Percentiles rank a stretch among this genome's conserved stretches.
phyloP scores from a whole-genome alignment of 1,139 yeast species.

The Geotrichum histeridarum region DNA sequence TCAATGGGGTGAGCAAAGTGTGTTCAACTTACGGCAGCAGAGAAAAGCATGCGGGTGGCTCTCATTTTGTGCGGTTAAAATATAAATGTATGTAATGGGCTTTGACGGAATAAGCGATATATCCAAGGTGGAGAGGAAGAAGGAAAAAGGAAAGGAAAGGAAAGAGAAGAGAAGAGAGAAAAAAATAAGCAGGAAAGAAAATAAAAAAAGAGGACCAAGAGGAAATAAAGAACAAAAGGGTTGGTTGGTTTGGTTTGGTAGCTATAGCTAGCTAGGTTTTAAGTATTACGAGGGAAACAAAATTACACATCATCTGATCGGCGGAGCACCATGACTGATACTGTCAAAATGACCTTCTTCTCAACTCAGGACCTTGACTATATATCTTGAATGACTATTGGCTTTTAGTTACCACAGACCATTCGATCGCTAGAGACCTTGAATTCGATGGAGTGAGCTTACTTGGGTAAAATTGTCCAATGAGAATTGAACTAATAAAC shows the following conservation, averaged over 20 bases:
- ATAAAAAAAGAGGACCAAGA: background rate
- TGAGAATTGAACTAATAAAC: no score
- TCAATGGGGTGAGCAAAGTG: background rate
- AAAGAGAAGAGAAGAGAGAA: background rate
- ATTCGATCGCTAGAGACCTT: no score
- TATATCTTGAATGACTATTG: no score
- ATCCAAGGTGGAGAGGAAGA: background rate
- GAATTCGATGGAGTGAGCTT: no score
- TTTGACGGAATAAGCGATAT: background rate
- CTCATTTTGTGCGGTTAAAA: constrained; percentile 5
- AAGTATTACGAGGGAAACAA: no score
- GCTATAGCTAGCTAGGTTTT: no score
- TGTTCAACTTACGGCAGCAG: constrained; percentile 17
- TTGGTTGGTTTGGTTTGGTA: background rate
- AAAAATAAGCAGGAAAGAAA: no score
- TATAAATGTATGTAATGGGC: background rate
- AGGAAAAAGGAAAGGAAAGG: background rate
- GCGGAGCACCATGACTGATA: no score
- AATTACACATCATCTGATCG: background rate
- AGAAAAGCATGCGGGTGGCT: constrained; percentile 15
- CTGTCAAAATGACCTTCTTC: no score
- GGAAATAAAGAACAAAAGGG: background rate
- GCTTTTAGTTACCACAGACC: no score
- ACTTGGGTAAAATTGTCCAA: no score
- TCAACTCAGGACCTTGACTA: no score